Base-by-base conservation (phyloP, 1,139 yeast genomes). In the Debaryomyces sp. region DNA sequence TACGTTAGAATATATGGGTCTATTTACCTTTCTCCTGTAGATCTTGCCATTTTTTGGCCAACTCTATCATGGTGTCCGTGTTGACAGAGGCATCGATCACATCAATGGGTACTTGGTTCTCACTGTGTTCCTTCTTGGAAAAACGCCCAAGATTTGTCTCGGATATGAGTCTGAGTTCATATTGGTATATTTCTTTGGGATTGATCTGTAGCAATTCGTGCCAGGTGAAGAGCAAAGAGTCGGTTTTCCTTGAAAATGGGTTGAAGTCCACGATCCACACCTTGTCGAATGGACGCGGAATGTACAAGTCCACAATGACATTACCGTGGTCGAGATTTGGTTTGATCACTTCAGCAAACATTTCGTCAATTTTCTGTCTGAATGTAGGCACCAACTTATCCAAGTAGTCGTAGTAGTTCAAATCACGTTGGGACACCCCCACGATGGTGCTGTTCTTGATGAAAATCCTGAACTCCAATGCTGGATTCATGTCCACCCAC, bases 101-200 rank as follows among this genome's bases (percentile, higher is more conserved):
- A 58, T 94, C 99, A 46, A 81, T 75, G 0, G 99, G 99, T 2
- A 94, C 97, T 60, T 88, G 92, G 62, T 87, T 90, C 60, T 92
- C 96, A 3, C 96, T 82, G 62, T 89, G 94, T 48, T 90, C 96
- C 56, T 87, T 88, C 1, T 84, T 71, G 0, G 89, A 86, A 69
- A 91, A 89, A 29, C 94, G 74, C 0, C 89, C 87, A 24, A 87
- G 75, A 50, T 87, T 84, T 38, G 83, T 82, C 56, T 82, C 80
- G 2, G 84, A 77, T 10, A 94, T 85, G 10, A 92, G 66, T 39
- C 98, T 71, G n/a, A 92, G 63, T 10, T 68, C 74, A 2, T 66
- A 69, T 13, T 27, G 15, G 15, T 27, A 15, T 34, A 29, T 5
- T 10, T 64, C 65, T 1, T 59, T 62, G 9, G 53, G 52, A 9